Conservation (phyloP, 2,329 filamentous ascomycete species). For the Colletotrichum cuscutae region DNA sequence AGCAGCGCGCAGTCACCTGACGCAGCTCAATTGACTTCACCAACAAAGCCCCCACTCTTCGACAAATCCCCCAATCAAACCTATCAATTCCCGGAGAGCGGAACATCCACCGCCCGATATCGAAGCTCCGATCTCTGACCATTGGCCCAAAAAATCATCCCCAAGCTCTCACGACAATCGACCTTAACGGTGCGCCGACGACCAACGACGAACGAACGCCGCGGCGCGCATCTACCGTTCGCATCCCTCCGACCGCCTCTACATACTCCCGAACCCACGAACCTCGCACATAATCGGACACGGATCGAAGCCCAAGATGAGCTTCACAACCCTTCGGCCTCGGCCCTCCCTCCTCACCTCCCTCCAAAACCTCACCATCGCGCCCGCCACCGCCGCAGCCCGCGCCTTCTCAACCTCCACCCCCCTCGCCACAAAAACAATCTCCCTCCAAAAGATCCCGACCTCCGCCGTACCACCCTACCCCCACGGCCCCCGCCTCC, state of each 20-base stretch:
- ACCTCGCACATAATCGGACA: conserved; percentile 45
- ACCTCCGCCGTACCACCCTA: conserved; percentile 70
- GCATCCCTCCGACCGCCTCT: not conserved
- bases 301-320: not conserved
- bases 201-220: not conserved
- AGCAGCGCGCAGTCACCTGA: conserved; percentile 48
- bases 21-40: conserved; percentile 24
- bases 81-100: not conserved
- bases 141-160: conserved; percentile 20
- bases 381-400: not conserved
- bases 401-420: conserved; percentile 50
- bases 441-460: conserved; percentile 56
- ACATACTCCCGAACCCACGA: not conserved
- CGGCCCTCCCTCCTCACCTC: conserved; percentile 19
- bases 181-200: not conserved
- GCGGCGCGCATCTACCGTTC: not conserved
- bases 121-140: conserved; percentile 19
- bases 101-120: conserved; percentile 18
- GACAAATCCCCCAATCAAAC: not conserved
- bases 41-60: accelerated
- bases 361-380: conserved; percentile 13
- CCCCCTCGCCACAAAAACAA: conserved; percentile 50
- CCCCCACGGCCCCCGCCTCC: conserved; percentile 74
- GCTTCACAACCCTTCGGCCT: conserved; percentile 10
- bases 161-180: not conserved